These are phyloP conservation scores for Penicillium egyptiacum DNA, from an alignment of 495 filamentous ascomycete species.

Conservation along the genomic window DNA sequence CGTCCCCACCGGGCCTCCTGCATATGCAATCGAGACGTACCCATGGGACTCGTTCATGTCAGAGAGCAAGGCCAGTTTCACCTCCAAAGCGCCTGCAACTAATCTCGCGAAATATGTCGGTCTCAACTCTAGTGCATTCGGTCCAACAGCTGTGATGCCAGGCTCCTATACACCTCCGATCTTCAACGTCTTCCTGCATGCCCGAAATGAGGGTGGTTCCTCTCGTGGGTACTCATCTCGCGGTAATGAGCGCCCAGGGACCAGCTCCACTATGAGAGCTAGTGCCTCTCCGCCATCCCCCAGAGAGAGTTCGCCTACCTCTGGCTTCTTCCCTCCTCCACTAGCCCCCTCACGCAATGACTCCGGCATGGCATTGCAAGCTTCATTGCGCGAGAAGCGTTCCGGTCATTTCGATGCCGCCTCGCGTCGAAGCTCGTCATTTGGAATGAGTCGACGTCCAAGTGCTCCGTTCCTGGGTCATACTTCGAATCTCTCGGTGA, in stretches of 20 bases:
- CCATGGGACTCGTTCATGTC: conserved; percentile 86
- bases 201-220: conserved; percentile 59
- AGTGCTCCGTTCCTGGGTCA: conserved; percentile 85
- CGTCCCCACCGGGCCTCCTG: conserved; percentile 82
- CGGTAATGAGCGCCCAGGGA: conserved; percentile 73
- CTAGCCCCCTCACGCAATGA: conserved; percentile 79
- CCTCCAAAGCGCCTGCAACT: conserved; percentile 63
- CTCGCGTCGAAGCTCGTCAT: conserved; percentile 86
- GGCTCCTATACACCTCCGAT: conserved; percentile 54
- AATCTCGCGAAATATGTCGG: conserved; percentile 80
- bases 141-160: conserved; percentile 56
- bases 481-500: conserved; percentile 77
- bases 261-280: conserved; percentile 69
- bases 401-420: conserved; percentile 89
- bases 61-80: conserved; percentile 79
- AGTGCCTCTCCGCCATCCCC: conserved; percentile 77
- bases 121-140: conserved; percentile 86
- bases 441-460: conserved; percentile 77
- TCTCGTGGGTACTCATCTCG: conserved; percentile 49
- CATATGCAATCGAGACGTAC: conserved; percentile 88
- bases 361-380: conserved; percentile 81
- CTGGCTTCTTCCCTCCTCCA: conserved; percentile 74
- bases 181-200: conserved; percentile 88
- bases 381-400: conserved; percentile 86
- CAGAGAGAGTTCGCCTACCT: conserved; percentile 70